A percentile compares a stretch with the other conserved stretches of the same genome.
phyloP scores from a whole-genome alignment of 164 flowering plant species.

The Macadamia integrifolia region DNA sequence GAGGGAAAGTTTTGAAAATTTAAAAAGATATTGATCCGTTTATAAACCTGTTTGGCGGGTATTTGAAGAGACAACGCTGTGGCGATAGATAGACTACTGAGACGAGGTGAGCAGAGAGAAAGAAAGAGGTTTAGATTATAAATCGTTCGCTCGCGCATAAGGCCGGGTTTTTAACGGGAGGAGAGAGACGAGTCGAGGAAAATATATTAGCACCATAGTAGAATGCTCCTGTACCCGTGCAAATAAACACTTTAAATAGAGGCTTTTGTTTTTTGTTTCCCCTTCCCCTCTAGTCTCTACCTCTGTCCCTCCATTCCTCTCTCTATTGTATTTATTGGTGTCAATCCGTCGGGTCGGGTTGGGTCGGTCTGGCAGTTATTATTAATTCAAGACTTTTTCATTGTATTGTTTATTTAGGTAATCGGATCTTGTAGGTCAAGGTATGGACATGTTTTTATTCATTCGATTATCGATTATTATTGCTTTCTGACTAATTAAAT shows the following conservation, averaged over 20 bases:
- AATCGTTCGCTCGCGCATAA: conserved; percentile 7
- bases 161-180: background rate
- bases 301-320: no score
- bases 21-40: conserved; percentile 6
- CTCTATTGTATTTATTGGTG: no score
- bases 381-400: no score
- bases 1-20: conserved; percentile 4
- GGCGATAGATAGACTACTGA: background rate
- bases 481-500: no score
- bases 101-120: background rate
- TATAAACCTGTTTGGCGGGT: conserved; percentile 36
- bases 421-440: no score
- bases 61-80: conserved; percentile 5
- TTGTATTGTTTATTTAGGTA: no score
- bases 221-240: background rate
- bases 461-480: no score
- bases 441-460: no score
- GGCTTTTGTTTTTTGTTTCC: background rate
- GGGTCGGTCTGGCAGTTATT: no score
- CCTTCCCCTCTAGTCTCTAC: no score
- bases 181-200: background rate
- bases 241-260: no score
- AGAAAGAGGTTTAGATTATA: conserved; percentile 5
- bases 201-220: background rate
- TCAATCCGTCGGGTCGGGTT: no score